Percentiles rank a stretch among this genome's conserved stretches.
These are phyloP conservation scores for Pilasporangium apinafurcum DNA, from an alignment of 352 stramenopile species.

Conservation along the genomic window DNA sequence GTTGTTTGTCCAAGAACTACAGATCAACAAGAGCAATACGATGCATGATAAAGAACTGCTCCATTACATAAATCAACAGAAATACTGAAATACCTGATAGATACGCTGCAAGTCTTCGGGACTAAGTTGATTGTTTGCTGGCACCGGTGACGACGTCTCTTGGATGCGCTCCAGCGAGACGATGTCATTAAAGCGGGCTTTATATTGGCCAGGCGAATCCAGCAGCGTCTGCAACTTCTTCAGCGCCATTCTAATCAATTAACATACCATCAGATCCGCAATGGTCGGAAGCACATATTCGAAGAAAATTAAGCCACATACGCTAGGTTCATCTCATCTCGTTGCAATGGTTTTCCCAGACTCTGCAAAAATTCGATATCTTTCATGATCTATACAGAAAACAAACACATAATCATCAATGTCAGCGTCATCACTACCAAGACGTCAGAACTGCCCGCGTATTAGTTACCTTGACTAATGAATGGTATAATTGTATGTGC, in stretches of 20 bases:
- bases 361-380: slow-evolving; percentile 85
- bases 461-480: slow-evolving; percentile 54
- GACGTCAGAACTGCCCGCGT: neutral
- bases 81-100: slow-evolving; percentile 37
- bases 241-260: slow-evolving; percentile 47
- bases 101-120: slow-evolving; percentile 68
- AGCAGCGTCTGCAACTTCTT: slow-evolving; percentile 82
- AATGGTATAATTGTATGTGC: slow-evolving; percentile 80
- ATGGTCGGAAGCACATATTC: slow-evolving; percentile 1
- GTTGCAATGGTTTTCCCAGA: slow-evolving; percentile 77
- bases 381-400: slow-evolving; percentile 56
- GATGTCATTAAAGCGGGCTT: slow-evolving; percentile 75
- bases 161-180: slow-evolving; percentile 71
- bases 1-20: slow-evolving; percentile 81
- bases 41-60: neutral
- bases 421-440: neutral
- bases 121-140: slow-evolving; percentile 49
- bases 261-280: slow-evolving; percentile 1
- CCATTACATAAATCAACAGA: neutral
- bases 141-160: slow-evolving; percentile 22
- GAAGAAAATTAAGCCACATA: slow-evolving; percentile 31
- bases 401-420: slow-evolving; percentile 1
- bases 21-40: slow-evolving; percentile 7
- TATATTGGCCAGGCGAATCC: slow-evolving; percentile 82
- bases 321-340: slow-evolving; percentile 70